Evolutionary conservation across 768 basidiomycete genomes (phyloP).

Genomic region (Termitomyces eurrhizus): DNA sequence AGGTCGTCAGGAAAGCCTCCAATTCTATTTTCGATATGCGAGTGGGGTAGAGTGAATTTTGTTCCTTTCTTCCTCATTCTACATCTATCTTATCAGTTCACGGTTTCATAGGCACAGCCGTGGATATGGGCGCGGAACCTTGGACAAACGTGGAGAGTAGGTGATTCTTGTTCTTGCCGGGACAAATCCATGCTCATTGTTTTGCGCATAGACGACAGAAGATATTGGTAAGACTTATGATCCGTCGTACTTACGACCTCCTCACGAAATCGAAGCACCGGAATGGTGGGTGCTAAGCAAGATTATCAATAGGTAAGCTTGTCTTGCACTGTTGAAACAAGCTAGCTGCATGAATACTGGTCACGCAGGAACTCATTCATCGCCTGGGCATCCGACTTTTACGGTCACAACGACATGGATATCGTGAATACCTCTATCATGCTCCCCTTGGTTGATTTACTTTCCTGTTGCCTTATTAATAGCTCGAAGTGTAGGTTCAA

Average conservation of each 20-base stretch:
- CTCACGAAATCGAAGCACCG: conserved; percentile 16
- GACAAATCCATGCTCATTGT: neutral
- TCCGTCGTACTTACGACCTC: neutral
- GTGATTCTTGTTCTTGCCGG: conserved; percentile 6
- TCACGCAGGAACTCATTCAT: conserved; percentile 58
- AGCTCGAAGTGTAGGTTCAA: conserved; percentile 53
- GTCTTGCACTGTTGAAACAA: neutral
- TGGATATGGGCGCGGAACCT: conserved; percentile 38
- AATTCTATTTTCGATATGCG: conserved; percentile 58
- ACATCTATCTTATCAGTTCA: neutral
- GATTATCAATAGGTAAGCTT: conserved; percentile 56
- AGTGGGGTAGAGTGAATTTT: conserved; percentile 56
- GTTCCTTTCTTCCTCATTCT: neutral
- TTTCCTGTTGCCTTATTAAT: neutral
- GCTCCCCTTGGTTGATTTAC: neutral
- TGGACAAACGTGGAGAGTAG: conserved; percentile 72
- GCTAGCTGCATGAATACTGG: neutral
- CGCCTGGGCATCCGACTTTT: conserved; percentile 61
- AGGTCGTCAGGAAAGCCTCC: conserved; percentile 43
- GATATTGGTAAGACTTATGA: conserved; percentile 34
- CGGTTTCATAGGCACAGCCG: conserved; percentile 41
- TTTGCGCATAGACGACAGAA: conserved; percentile 41
- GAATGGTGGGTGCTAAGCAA: conserved; percentile 51
- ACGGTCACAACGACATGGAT: conserved; percentile 67
- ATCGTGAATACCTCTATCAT: conserved; percentile 37